Conservation (phyloP, 768 basidiomycete genomes). For the Agrocybe pediades region DNA sequence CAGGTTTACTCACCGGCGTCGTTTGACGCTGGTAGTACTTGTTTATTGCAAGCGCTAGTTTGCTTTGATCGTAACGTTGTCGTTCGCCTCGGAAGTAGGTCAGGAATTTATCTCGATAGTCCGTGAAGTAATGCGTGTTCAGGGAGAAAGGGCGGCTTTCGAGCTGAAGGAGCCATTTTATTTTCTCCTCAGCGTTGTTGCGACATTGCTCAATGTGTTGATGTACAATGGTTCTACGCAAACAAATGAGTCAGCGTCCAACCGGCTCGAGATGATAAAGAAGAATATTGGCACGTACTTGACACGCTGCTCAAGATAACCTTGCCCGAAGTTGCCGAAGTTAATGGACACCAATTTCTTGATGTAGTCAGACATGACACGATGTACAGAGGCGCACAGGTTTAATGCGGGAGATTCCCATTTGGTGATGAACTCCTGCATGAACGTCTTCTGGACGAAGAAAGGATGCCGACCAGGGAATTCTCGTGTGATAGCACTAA, state of each 20-base stretch:
- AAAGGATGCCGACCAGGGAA: conserved; percentile 70
- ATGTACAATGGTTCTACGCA: conserved; percentile 37
- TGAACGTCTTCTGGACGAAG: conserved; percentile 53
- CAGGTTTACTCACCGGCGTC: no score
- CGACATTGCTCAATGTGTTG: conserved; percentile 51
- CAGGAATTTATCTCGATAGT: conserved; percentile 45
- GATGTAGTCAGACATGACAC: conserved; percentile 39
- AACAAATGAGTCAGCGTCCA: neutral
- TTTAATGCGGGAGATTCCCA: conserved; percentile 54
- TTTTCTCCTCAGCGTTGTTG: conserved; percentile 35
- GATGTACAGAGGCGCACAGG: conserved; percentile 44
- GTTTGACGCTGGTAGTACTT: neutral
- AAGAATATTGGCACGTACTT: conserved; percentile 20
- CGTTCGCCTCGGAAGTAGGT: conserved; percentile 46
- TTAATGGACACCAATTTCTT: conserved; percentile 44
- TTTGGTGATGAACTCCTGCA: conserved; percentile 41
- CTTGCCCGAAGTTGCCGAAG: conserved; percentile 55
- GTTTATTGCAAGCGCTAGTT: conserved; percentile 25
- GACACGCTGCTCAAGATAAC: conserved; percentile 52
- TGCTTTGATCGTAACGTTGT: conserved; percentile 28
- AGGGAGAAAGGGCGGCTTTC: conserved; percentile 53
- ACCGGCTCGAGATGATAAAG: no score
- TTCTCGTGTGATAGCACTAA: conserved; percentile 70
- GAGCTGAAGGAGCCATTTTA: conserved; percentile 51
- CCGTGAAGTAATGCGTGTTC: conserved; percentile 50